Evolutionary conservation across 2,329 filamentous ascomycete species (phyloP).

Genomic region (Magnaporthiopsis rhizophila): DNA sequence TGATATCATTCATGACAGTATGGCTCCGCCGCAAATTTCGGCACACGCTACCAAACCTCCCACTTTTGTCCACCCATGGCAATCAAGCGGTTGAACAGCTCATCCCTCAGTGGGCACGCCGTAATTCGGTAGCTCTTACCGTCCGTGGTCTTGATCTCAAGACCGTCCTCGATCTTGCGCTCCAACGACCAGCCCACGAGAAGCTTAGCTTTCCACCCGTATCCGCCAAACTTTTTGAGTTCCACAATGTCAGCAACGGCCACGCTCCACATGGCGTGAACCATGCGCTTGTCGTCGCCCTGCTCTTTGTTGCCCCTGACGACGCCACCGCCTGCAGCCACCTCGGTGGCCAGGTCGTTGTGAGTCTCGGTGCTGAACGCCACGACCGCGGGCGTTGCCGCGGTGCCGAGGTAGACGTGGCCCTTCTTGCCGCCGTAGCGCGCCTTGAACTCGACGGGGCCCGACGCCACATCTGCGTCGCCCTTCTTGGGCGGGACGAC

Average conservation of each 20-base stretch:
- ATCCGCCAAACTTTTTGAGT: slow-evolving; percentile 69
- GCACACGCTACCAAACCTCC: slow-evolving; percentile 57
- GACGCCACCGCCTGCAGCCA: slow-evolving; percentile 21
- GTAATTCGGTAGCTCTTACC: slow-evolving; percentile 56
- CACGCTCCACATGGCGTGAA: slow-evolving; percentile 61
- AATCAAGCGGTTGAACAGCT: slow-evolving; percentile 35
- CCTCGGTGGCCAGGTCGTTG: neutral
- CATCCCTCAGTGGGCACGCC: slow-evolving; percentile 63
- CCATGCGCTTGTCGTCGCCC: slow-evolving; percentile 33
- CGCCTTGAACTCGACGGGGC: slow-evolving; percentile 70
- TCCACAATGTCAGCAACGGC: slow-evolving; percentile 64
- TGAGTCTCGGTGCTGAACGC: slow-evolving; percentile 51
- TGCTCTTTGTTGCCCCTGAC: neutral
- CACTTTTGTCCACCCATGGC: slow-evolving; percentile 76
- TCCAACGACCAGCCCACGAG: slow-evolving; percentile 73
- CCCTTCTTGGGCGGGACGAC: slow-evolving; percentile 45
- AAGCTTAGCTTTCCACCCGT: slow-evolving; percentile 79
- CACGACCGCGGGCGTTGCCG: slow-evolving; percentile 59
- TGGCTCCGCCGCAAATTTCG: too few relatives aligned
- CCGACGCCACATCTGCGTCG: slow-evolving; percentile 38
- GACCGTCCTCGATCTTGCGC: slow-evolving; percentile 65
- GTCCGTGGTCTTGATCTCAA: slow-evolving; percentile 55
- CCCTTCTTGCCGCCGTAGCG: slow-evolving; percentile 65
- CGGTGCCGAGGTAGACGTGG: slow-evolving; percentile 60
- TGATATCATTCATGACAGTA: too few relatives aligned